Evolutionary conservation across 1,284 basidiomycete genomes (phyloP), one percentile per base, ranked within the genome.

Genomic region (Laetiporus sulphureus): DNA sequence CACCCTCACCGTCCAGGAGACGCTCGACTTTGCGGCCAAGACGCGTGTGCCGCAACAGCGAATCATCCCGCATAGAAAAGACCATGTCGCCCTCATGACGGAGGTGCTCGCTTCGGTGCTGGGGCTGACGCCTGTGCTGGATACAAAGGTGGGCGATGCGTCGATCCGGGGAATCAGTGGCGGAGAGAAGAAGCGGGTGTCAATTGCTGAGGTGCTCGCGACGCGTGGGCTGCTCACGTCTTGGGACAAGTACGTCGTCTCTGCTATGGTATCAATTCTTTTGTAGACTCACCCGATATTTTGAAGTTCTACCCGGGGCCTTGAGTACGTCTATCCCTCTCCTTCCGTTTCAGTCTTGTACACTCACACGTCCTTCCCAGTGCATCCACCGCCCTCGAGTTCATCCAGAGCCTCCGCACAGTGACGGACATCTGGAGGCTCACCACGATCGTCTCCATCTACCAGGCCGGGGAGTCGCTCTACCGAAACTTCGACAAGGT

Each of bases 141-240:
- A 72, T 16, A 78, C 76, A 0, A 64, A 65, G 0, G 83, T 91
- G n/a, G 90, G 90, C 3, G 76, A 90, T 61, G 80, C 79, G 3
- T 69, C 74, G 4, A 67, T 89, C 3, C 67, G 85, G 12, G 90
- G 89, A 34, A 75, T 91, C 2, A 81, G 78, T 22, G 90, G 88
- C 20, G 90, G 91, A 12, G 82, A 89, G 65, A 79, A 81, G 60
- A 83, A 85, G 61, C 73, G 87, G 23, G 84, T 89, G 1, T 83
- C 79, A 0, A 83, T 90, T 49, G 71, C 75, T 7, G 87, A 90
- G 60, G 68, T 73, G 5, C 60, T 89, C 36, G 74, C 77, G 0
- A 70, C 72, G 18, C 64, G 78, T 25, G 69, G 72, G 35, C 68
- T 71, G 25, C 65, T 89, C 25, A 71, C 69, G 24, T 66, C 71